A percentile compares a stretch with the other conserved stretches of the same genome.
These are phyloP conservation scores for Elongisporangium prolatum DNA, from an alignment of 352 stramenopile genomes.

Conservation along the genomic window DNA sequence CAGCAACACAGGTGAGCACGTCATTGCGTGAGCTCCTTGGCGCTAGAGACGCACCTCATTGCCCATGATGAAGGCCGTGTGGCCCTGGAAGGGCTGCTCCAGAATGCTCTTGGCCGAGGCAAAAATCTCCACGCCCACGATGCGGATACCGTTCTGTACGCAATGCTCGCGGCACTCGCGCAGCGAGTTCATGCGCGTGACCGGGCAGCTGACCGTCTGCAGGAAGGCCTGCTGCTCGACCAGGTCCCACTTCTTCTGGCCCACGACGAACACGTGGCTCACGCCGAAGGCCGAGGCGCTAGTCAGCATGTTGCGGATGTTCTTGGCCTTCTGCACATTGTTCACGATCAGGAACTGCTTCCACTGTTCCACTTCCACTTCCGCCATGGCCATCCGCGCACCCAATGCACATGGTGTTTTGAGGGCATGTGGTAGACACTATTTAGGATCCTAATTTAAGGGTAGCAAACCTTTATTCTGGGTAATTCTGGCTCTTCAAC, in stretches of 20 bases:
- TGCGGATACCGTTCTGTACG: constrained; percentile 48
- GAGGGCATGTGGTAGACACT: neutral
- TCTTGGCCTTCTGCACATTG: constrained; percentile 92
- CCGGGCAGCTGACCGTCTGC: constrained; percentile 31
- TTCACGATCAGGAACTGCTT: constrained; percentile 86
- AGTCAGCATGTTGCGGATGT: constrained; percentile 85
- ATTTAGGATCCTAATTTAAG: neutral
- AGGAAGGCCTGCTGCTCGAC: constrained; percentile 50
- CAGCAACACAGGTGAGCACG: constrained; percentile 1
- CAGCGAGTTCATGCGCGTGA: constrained; percentile 76
- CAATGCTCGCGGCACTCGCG: constrained; percentile 75
- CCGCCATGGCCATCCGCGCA: constrained; percentile 1
- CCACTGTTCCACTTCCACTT: neutral
- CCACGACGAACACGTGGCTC: constrained; percentile 82
- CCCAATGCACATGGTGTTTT: neutral
- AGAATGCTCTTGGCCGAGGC: constrained; percentile 65
- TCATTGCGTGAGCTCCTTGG: neutral
- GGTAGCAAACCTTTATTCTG: neutral
- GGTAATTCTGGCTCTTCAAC: neutral
- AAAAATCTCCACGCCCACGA: constrained; percentile 95
- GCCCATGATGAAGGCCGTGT: constrained; percentile 93
- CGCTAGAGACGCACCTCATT: constrained; percentile 75
- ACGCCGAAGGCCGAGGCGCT: constrained; percentile 84
- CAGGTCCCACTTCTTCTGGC: constrained; percentile 78
- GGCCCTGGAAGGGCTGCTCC: constrained; percentile 65